phyloP scores from a whole-genome alignment of 1,284 basidiomycete genomes.

The Heterobasidion occidentale region DNA sequence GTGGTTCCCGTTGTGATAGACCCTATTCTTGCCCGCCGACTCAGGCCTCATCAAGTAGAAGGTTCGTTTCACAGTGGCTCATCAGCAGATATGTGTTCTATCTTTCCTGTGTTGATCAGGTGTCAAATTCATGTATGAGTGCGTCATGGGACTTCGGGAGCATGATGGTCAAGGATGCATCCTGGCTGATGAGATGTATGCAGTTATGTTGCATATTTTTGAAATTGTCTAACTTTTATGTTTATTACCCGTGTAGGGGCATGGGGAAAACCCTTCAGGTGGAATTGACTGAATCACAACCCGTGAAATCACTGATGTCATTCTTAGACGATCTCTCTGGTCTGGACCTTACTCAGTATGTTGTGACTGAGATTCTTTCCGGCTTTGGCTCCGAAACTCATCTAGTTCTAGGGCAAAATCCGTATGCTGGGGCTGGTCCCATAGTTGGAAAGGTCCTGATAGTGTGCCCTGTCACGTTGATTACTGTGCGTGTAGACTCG shows the following conservation, averaged over 20 bases:
- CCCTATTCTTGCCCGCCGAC: slow-evolving; percentile 68
- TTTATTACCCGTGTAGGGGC: slow-evolving; percentile 49
- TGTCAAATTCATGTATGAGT: slow-evolving; percentile 90
- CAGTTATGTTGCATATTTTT: slow-evolving; percentile 13
- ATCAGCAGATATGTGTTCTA: not conserved
- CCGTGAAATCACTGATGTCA: not conserved
- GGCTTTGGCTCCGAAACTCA: slow-evolving; percentile 4
- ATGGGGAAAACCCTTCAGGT: slow-evolving; percentile 90
- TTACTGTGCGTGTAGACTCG: slow-evolving; percentile 48
- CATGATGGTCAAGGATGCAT: slow-evolving; percentile 91
- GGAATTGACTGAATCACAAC: slow-evolving; percentile 3
- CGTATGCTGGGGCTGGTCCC: slow-evolving; percentile 55
- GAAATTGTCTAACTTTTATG: not conserved
- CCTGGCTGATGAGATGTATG: slow-evolving; percentile 91
- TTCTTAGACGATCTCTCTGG: slow-evolving; percentile 73
- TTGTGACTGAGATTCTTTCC: not conserved
- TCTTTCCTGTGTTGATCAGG: slow-evolving; percentile 30
- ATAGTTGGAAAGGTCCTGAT: slow-evolving; percentile 77
- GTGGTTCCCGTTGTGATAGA: slow-evolving; percentile 91
- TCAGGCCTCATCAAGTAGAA: slow-evolving; percentile 90
- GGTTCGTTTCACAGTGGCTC: slow-evolving; percentile 34
- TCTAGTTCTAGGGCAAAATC: slow-evolving; percentile 70
- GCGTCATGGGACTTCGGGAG: slow-evolving; percentile 89
- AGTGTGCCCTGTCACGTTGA: slow-evolving; percentile 90
- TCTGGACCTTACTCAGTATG: slow-evolving; percentile 86